These are phyloP conservation scores for Colletotrichum cuscutae DNA, from an alignment of 2,329 filamentous ascomycete genomes.

Conservation along the genomic window DNA sequence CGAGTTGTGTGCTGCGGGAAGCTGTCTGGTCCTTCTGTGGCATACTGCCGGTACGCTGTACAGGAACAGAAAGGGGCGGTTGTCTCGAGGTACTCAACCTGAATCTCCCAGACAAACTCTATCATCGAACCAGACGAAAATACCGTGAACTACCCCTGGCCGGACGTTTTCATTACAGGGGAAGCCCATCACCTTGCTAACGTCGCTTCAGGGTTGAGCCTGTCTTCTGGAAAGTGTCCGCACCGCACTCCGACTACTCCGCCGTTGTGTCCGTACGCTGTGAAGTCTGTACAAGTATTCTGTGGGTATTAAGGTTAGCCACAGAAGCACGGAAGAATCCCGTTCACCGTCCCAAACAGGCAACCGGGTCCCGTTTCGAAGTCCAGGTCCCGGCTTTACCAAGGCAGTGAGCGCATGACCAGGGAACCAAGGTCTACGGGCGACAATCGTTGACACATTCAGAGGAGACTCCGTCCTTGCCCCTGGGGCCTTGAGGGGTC, in stretches of 20 bases:
- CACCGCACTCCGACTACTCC: conserved; percentile 13
- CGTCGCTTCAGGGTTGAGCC: conserved; percentile 15
- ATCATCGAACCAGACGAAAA: not conserved
- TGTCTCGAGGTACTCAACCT: not conserved
- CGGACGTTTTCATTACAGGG: not conserved
- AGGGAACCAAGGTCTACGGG: conserved; percentile 1
- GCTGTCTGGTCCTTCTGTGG: not conserved
- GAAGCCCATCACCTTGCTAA: not conserved
- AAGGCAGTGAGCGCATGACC: conserved; percentile 1
- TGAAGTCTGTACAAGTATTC: not conserved
- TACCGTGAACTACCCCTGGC: conserved; percentile 8
- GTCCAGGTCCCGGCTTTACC: not conserved
- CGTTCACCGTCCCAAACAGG: conserved; percentile 20
- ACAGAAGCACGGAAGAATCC: conserved; percentile 24
- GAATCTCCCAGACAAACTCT: not conserved
- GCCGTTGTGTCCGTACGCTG: not conserved
- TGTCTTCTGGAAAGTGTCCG: conserved; percentile 4
- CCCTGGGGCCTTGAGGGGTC: conserved; percentile 5
- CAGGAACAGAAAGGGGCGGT: not conserved
- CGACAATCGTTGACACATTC: conserved; percentile 8
- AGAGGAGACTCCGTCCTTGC: conserved; percentile 4
- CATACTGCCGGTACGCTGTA: too few relatives aligned
- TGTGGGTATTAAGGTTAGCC: conserved; percentile 11
- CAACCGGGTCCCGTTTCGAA: conserved; percentile 10
- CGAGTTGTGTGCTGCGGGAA: not conserved